phyloP scores from a whole-genome alignment of 2,329 filamentous ascomycete genomes.

The Macrophomina phaseolina region DNA sequence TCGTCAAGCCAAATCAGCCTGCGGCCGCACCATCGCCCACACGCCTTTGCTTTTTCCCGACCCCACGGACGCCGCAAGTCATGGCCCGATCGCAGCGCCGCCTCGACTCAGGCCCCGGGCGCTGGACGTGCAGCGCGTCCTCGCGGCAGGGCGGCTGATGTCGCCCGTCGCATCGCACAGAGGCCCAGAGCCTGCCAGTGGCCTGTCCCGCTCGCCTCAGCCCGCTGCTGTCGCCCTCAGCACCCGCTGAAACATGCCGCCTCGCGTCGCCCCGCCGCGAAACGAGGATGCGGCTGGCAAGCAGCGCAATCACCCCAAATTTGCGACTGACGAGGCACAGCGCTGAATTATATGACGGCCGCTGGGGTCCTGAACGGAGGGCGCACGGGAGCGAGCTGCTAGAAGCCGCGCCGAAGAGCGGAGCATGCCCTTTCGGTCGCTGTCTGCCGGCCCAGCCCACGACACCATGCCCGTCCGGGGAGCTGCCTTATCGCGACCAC shows the following conservation, averaged over 20 bases:
- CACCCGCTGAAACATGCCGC: slow-evolving; percentile 14
- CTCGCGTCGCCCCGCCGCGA: slow-evolving; percentile 9
- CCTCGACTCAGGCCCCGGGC: background rate
- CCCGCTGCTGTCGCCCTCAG: background rate
- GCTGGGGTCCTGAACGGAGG: background rate
- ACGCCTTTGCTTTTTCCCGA: slow-evolving; percentile 9
- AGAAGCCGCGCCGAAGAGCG: background rate
- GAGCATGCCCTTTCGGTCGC: slow-evolving; percentile 4
- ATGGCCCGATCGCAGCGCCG: background rate
- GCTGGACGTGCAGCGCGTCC: background rate
- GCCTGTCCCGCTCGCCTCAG: background rate
- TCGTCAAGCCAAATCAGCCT: too few species aligned
- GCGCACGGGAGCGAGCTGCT: slow-evolving; percentile 6
- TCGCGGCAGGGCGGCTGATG: slow-evolving; percentile 1
- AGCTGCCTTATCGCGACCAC: slow-evolving; percentile 17
- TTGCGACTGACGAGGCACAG: slow-evolving; percentile 1
- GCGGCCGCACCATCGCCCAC: background rate
- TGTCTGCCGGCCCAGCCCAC: background rate
- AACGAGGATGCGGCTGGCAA: slow-evolving; percentile 5
- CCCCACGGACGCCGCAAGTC: background rate
- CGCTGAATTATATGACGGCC: slow-evolving; percentile 6
- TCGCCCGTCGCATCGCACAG: slow-evolving; percentile 14
- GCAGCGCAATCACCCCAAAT: background rate
- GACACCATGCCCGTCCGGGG: slow-evolving; percentile 19
- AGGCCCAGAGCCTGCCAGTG: background rate